Base-by-base conservation (phyloP, 352 stramenopile genomes). In the Peronospora destructor region DNA sequence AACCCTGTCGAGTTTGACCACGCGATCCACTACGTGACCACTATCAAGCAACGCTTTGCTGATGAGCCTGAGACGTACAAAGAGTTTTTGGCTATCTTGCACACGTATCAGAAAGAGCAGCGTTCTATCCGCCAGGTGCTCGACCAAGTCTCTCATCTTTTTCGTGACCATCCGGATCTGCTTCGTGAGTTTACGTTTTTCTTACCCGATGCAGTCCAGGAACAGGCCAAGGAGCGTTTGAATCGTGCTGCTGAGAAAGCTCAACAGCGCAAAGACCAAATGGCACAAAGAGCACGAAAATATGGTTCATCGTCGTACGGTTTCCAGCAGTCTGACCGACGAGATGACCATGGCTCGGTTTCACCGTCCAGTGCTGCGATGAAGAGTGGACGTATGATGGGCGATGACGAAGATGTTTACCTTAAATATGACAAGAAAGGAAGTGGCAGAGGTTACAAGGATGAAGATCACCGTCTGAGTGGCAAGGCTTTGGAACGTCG, bases 171-270 rank as follows among this genome's bases (percentile, higher is more conserved):
- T 67, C 89, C 96, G 1, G 97, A 99, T 73, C 68, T 99, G 11
- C 71, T 99, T 16, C 97, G 97, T 32, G 94, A 99, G 59, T 99
- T 99, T 61, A 99, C 97, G 9, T 99, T 98, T 66, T 99, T 99
- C 71, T 67, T 99, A 12, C 97, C 97, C 0, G 96, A 99, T 76
- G 93, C 95, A 6, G 96, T 99, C 0, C 96, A 99, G 66, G 90
- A 97, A 33, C 86, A 98, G 60, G 95, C 95, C 0, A 98, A 91
- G 66, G 95, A 98, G 61, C 84, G 96, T 21, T 61, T 99, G 8
- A 92, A 97, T 60, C 80, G 89, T 23, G 95, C 94, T 12, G 97
- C 95, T 6, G 87, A 96, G 32, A 96, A 98, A 50, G 93, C 94
- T 7, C 92, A 98, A 54, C 64, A 82, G 10, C 88, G 93, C 29